Evolutionary conservation across 768 basidiomycete genomes (phyloP).

Genomic region (Phanerodontia chrysosporium): DNA sequence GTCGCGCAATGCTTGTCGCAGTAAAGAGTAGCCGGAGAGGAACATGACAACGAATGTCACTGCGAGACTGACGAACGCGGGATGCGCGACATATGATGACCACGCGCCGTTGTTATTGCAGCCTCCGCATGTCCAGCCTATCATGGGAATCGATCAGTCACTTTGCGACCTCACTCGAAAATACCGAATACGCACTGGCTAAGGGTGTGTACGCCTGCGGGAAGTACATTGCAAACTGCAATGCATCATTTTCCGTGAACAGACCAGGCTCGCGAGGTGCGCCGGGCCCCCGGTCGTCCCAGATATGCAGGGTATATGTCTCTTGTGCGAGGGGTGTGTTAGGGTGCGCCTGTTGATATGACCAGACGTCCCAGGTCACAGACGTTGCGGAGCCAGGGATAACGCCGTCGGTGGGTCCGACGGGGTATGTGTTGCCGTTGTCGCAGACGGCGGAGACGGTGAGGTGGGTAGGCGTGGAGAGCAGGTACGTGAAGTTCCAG

Average conservation of each 20-base stretch:
- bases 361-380: slow-evolving; percentile 78
- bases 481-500: slow-evolving; percentile 82
- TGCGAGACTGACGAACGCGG: slow-evolving; percentile 50
- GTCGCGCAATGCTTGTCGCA: slow-evolving; percentile 35
- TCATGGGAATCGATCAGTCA: not conserved
- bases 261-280: slow-evolving; percentile 57
- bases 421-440: slow-evolving; percentile 87
- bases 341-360: slow-evolving; percentile 61
- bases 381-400: slow-evolving; percentile 67
- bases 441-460: slow-evolving; percentile 80
- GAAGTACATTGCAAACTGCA: slow-evolving; percentile 82
- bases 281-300: slow-evolving; percentile 73
- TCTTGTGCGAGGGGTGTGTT: slow-evolving; percentile 69
- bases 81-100: slow-evolving; percentile 38
- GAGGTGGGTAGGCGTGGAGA: slow-evolving; percentile 65
- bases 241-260: slow-evolving; percentile 61
- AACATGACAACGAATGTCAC: slow-evolving; percentile 60
- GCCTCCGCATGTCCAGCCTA: slow-evolving; percentile 55
- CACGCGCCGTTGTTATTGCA: slow-evolving; percentile 42
- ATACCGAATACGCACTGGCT: slow-evolving; percentile 33
- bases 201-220: slow-evolving; percentile 70
- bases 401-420: slow-evolving; percentile 72
- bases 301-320: slow-evolving; percentile 75
- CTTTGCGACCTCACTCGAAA: not conserved
- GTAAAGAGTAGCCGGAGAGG: slow-evolving; percentile 58